Percentiles rank a stretch among this genome's conserved stretches.
phyloP scores from a whole-genome alignment of 345 rosid genomes.

The Moringa oleifera region DNA sequence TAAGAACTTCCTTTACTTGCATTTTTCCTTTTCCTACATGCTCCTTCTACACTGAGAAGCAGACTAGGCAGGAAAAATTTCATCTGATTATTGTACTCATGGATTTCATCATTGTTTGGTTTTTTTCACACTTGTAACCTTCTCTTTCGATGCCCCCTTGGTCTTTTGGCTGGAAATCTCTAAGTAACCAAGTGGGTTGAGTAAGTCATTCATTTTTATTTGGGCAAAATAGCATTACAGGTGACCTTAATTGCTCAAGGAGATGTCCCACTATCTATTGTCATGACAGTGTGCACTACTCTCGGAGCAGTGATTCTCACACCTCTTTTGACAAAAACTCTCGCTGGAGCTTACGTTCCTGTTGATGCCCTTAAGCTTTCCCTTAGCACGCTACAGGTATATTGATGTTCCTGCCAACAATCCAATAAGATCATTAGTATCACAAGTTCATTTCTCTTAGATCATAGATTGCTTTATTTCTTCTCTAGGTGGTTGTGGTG shows the following conservation, averaged over 20 bases:
- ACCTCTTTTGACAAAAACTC: constrained; percentile 47
- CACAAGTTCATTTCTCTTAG: background rate
- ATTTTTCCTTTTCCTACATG: background rate
- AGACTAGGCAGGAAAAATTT: no score
- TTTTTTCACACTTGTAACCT: no score
- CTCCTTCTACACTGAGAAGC: no score
- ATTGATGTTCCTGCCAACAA: background rate
- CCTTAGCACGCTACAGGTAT: constrained; percentile 62
- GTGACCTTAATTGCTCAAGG: constrained; percentile 67
- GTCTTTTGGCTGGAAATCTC: background rate
- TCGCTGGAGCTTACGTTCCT: constrained; percentile 63
- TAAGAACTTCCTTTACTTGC: constrained; percentile 24
- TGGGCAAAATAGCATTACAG: constrained; percentile 43
- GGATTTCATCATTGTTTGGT: no score
- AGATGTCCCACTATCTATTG: constrained; percentile 59
- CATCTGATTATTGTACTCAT: no score
- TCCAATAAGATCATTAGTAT: background rate
- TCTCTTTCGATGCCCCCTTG: background rate
- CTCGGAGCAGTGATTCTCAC: constrained; percentile 57
- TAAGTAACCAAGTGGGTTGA: background rate
- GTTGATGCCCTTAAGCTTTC: constrained; percentile 57
- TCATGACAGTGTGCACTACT: constrained; percentile 62
- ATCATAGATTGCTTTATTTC: constrained; percentile 1
- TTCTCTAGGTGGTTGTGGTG: constrained; percentile 48
- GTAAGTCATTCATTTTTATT: constrained; percentile 25